Percentiles rank a stretch among this genome's conserved stretches.
Evolutionary conservation across 495 filamentous ascomycete genomes (phyloP).

Genomic region (Neurospora discreta): DNA sequence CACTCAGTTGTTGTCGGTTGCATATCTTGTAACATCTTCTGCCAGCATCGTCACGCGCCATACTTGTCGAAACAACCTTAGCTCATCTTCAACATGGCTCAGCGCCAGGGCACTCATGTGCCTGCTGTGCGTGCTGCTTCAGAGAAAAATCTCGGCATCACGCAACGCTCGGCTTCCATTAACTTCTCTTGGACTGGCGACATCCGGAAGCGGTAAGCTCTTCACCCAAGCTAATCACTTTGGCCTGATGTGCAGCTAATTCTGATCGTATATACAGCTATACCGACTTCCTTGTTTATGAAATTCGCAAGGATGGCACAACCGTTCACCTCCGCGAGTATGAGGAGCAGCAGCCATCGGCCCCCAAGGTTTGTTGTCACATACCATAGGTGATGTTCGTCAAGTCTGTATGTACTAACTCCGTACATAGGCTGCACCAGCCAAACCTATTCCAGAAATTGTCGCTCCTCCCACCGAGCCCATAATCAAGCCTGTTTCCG

Average conservation of each 20-base stretch:
- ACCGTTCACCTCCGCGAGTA: slow-evolving; percentile 63
- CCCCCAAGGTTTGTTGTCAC: slow-evolving; percentile 18
- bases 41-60: not conserved
- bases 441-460: not conserved
- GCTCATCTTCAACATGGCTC: slow-evolving; percentile 9
- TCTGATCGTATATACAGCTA: slow-evolving; percentile 42
- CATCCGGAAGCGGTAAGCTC: slow-evolving; percentile 26
- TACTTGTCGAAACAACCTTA: not conserved
- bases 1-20: not conserved
- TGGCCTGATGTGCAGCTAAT: not conserved
- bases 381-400: not conserved
- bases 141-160: slow-evolving; percentile 28
- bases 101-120: slow-evolving; percentile 20
- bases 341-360: slow-evolving; percentile 33
- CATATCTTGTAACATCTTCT: not conserved
- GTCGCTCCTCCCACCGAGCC: not conserved
- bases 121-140: slow-evolving; percentile 21
- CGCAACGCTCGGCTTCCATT: slow-evolving; percentile 20
- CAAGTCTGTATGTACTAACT: not conserved
- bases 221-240: not conserved
- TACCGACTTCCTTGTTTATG: slow-evolving; percentile 92
- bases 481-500: slow-evolving; percentile 6
- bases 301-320: slow-evolving; percentile 67
- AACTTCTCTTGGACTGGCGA: slow-evolving; percentile 26
- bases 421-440: not conserved